These are phyloP conservation scores for Penicillium silybi DNA, from an alignment of 495 filamentous ascomycete genomes.

Conservation along the genomic window DNA sequence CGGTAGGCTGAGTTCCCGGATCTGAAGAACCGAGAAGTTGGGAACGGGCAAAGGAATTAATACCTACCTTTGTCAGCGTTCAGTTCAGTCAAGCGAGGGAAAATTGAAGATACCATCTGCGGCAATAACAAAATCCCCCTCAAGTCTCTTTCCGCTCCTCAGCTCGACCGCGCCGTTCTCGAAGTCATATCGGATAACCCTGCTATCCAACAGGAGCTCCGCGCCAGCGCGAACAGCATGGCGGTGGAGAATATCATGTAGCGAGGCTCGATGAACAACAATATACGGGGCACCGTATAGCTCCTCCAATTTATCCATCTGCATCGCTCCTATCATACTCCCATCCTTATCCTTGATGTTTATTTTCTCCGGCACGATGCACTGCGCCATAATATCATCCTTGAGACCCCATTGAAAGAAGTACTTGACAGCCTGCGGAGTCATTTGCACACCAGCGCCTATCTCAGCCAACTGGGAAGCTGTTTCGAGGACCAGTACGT, in stretches of 20 bases:
- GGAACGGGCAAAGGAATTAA: conserved; percentile 1
- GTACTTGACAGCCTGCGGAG: conserved; percentile 2
- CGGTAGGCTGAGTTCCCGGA: conserved; percentile 1
- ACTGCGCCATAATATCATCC: neutral
- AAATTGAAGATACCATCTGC: neutral
- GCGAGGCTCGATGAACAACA: neutral
- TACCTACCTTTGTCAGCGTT: neutral
- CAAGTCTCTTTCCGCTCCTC: neutral
- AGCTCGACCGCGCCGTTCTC: neutral
- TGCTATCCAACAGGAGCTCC: neutral
- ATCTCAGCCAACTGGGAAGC: neutral
- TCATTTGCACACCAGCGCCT: conserved; percentile 4
- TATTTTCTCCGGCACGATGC: neutral
- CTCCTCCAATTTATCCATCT: neutral
- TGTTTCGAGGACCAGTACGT: neutral
- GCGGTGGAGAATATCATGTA: conserved; percentile 1
- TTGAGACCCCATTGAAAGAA: conserved; percentile 4
- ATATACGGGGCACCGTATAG: conserved; percentile 3
- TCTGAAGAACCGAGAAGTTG: neutral
- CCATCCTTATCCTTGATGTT: neutral
- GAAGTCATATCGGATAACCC: neutral
- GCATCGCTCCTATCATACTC: neutral
- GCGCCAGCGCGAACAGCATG: neutral
- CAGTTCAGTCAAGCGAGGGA: neutral
- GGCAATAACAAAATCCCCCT: conserved; percentile 2